Base-by-base conservation (phyloP, 2,329 filamentous ascomycete genomes). In the Mycogone perniciosa region DNA sequence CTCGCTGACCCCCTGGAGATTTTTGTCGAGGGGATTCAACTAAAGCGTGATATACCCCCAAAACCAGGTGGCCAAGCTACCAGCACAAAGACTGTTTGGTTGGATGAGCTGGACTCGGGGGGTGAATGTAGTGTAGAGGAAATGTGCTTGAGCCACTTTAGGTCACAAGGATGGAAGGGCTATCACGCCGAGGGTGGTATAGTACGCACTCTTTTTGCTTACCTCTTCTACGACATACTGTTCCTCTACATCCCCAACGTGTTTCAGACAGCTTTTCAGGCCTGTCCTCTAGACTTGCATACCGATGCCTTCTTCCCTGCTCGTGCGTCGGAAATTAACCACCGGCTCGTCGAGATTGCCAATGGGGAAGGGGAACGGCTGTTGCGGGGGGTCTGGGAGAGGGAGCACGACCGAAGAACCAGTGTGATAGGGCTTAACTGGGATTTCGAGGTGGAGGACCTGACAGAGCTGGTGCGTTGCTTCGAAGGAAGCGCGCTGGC, bases 221-320 rank as follows among this genome's bases (percentile, higher is more conserved):
- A 93, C 63, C 80, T 99, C 13, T 96, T 97, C 73, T 93, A 85
- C 72, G 92, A 99, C 67, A 81, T 97, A 27, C 74, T 99, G 6
- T 97, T 97, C 69, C 76, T 89, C 29, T 96, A 95, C 67, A 81
- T 97, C 5, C 92, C 93, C 29, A 96, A 97, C 60, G 92, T 99
- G 50, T 99, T 99, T 67, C 92, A 97, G 66, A 99, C 93, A 5
- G 82, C 86, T 1, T 99, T 89, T 65, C 93, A 99, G 68, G 95
- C 89, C 0, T 96, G 89, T 62, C 93, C 93, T 1, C 73, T 99
- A 4, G 93, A 99, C 66, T 73, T 99, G 5, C 87, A 95, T 64
- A 96, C 91, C 0, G 93, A 99, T 65, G 84, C 87, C 3, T 99
- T 99, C 71, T 97, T 89, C 64, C 81, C 88, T 0, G 82, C 85